phyloP scores from a whole-genome alignment of 2,329 filamentous ascomycete genomes.

The Aspergillus melleus region DNA sequence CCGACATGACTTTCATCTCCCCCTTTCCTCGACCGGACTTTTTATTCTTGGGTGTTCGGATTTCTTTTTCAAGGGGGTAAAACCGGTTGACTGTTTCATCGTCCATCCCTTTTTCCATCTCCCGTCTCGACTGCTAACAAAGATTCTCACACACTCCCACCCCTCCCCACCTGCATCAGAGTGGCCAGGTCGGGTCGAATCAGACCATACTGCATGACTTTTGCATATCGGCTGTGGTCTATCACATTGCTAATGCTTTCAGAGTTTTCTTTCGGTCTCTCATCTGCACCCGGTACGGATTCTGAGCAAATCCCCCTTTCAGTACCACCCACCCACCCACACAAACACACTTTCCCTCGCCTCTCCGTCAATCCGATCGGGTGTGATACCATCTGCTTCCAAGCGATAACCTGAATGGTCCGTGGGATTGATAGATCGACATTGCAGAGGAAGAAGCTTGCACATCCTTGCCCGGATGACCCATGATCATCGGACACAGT shows the following conservation, averaged over 20 bases:
- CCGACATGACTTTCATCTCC: constrained; percentile 12
- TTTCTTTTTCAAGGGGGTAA: background rate
- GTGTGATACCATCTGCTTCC: background rate
- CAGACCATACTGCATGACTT: background rate
- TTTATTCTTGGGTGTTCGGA: too few species aligned
- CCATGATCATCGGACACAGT: constrained; percentile 9
- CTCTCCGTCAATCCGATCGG: background rate
- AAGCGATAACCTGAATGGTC: constrained; percentile 5
- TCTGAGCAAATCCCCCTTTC: background rate
- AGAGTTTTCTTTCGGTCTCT: background rate
- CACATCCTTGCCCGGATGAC: constrained; percentile 10
- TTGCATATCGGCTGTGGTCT: background rate
- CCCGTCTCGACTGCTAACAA: too few species aligned
- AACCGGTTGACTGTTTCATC: background rate
- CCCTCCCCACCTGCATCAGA: background rate
- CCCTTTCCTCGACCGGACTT: background rate
- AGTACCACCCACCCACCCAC: background rate
- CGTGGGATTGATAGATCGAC: constrained; percentile 12
- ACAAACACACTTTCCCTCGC: background rate
- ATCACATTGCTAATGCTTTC: background rate
- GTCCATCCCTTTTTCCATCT: background rate
- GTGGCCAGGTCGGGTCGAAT: background rate
- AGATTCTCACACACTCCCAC: background rate
- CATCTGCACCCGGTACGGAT: background rate
- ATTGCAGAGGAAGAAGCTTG: constrained; percentile 11